Conservation (phyloP, 139 green algal genomes). For the Mychonastes homosphaera region DNA sequence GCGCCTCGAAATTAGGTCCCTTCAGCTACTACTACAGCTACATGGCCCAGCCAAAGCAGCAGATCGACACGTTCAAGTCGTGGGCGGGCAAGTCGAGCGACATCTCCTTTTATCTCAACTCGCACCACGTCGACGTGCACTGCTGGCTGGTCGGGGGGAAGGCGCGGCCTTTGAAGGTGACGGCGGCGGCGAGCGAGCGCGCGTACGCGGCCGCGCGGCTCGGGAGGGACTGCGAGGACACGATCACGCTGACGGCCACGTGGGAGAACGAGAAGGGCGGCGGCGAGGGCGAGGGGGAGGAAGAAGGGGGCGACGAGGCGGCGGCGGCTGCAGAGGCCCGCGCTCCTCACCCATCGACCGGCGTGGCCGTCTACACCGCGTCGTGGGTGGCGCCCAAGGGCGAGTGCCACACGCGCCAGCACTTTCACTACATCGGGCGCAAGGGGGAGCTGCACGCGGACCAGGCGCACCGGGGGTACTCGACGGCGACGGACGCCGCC, state of each 20-base stretch:
- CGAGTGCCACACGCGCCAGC: constrained; percentile 52
- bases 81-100: constrained; percentile 50
- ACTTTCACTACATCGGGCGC: constrained; percentile 49
- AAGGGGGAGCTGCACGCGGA: constrained; percentile 38
- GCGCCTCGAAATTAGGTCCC: constrained; percentile 32
- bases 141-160: constrained; percentile 27
- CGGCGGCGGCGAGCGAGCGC: constrained; percentile 27
- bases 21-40: constrained; percentile 59
- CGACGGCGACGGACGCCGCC: constrained; percentile 27
- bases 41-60: constrained; percentile 30
- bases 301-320: too few relatives aligned
- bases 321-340: too few relatives aligned
- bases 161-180: constrained; percentile 32
- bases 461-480: constrained; percentile 48
- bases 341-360: too few relatives aligned
- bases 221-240: constrained; percentile 42
- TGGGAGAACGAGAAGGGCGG: constrained; percentile 21
- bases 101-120: constrained; percentile 66
- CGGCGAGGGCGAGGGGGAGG: too few relatives aligned
- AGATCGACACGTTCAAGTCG: neutral
- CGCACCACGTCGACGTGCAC: constrained; percentile 55
- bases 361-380: constrained; percentile 42
- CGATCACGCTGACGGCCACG: constrained; percentile 47
- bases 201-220: constrained; percentile 11
- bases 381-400: constrained; percentile 37